phyloP scores from a whole-genome alignment of 768 basidiomycete species.

The Boletus sensibilis region DNA sequence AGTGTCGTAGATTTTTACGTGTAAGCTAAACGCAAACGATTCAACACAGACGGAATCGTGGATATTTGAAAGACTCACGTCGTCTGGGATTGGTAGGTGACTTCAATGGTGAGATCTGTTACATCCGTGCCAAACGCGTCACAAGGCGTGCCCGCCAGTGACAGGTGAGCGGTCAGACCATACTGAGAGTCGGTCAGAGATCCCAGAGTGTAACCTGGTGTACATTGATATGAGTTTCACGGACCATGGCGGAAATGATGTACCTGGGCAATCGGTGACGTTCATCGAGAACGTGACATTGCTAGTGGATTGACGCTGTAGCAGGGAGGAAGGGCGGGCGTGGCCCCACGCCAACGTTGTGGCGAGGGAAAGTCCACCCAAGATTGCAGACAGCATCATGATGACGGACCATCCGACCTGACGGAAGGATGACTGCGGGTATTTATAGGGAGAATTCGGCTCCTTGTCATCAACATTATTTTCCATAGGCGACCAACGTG shows the following conservation, averaged over 20 bases:
- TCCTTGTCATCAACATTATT: not conserved
- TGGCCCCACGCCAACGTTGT: constrained; percentile 1
- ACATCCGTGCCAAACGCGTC: constrained; percentile 66
- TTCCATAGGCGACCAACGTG: not conserved
- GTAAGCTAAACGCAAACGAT: constrained; percentile 43
- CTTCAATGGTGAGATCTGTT: constrained; percentile 56
- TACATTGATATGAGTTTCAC: not conserved
- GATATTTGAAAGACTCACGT: constrained; percentile 34
- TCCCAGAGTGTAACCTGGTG: constrained; percentile 53
- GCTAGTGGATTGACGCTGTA: constrained; percentile 3
- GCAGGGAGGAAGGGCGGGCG: constrained; percentile 3
- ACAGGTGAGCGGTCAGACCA: constrained; percentile 56
- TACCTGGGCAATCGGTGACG: constrained; percentile 35
- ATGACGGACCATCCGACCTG: not conserved
- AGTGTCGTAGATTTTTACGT: constrained; percentile 66
- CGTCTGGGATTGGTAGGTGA: constrained; percentile 60
- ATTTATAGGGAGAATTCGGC: constrained; percentile 8
- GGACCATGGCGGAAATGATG: not conserved
- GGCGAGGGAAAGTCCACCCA: constrained; percentile 8
- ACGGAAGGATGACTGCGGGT: not conserved
- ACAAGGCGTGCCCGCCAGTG: constrained; percentile 55
- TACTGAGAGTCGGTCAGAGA: constrained; percentile 41
- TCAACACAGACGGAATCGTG: not conserved
- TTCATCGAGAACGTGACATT: constrained; percentile 25
- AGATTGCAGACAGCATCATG: constrained; percentile 2